A percentile compares a stretch with the other conserved stretches of the same genome.
These are phyloP conservation scores for Pistacia vera DNA, from an alignment of 345 rosid genomes.

Conservation along the genomic window DNA sequence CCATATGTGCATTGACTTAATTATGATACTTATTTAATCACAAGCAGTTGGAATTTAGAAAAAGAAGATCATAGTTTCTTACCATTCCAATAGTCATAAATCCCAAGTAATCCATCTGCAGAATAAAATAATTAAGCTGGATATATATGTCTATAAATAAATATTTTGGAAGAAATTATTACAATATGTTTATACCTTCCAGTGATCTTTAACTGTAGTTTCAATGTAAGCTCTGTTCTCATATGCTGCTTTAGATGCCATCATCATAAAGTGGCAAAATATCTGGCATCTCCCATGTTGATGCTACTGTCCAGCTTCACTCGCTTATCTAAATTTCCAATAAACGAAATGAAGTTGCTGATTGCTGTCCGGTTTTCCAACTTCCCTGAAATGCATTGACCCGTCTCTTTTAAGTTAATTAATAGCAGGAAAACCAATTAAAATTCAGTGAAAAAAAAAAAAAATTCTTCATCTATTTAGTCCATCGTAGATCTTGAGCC, in stretches of 20 bases:
- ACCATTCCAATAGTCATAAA: constrained; percentile 73
- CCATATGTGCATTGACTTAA: not conserved
- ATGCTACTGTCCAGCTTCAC: constrained; percentile 45
- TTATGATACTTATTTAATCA: not conserved
- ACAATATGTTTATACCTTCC: constrained; percentile 44
- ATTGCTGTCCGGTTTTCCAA: constrained; percentile 42
- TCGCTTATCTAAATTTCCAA: constrained; percentile 52
- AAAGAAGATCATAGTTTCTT: not conserved
- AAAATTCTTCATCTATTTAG: no score
- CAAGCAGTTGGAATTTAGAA: not conserved
- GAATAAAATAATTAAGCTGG: not conserved
- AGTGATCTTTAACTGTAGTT: constrained; percentile 38
- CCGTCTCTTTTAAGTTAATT: not conserved
- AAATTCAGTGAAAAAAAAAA: not conserved
- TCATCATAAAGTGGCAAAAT: constrained; percentile 54
- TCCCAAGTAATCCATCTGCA: constrained; percentile 69
- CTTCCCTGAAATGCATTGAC: constrained; percentile 36
- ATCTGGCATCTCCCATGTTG: constrained; percentile 36
- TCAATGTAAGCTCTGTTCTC: constrained; percentile 57
- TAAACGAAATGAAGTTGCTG: constrained; percentile 46
- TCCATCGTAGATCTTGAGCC: no score
- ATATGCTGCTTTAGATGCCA: constrained; percentile 68
- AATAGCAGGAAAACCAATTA: not conserved
- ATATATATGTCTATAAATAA: not conserved
- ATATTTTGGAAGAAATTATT: not conserved